Conservation (phyloP, 371 early-diverging fungal species). For the Entomophthora muscae region DNA sequence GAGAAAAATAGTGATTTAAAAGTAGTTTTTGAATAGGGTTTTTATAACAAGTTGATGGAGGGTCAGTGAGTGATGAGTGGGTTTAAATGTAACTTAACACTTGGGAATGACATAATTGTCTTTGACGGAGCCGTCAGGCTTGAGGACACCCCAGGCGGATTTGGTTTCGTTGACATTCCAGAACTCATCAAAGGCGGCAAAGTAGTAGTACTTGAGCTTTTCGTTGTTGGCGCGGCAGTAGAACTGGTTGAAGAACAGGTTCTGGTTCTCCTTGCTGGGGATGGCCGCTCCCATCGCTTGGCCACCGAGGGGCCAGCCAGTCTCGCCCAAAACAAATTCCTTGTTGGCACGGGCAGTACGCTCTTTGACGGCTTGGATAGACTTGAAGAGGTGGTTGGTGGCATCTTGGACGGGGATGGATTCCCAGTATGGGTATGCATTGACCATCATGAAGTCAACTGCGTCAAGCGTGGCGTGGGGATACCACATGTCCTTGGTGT, state of each 20-base stretch:
- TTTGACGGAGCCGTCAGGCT: neutral
- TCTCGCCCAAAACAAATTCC: constrained; percentile 9
- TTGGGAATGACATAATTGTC: constrained; percentile 2
- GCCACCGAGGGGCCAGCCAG: constrained; percentile 9
- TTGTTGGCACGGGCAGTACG: neutral
- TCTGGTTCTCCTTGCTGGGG: constrained; percentile 7
- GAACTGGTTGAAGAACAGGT: constrained; percentile 6
- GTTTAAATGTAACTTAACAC: neutral
- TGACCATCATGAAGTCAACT: constrained; percentile 9
- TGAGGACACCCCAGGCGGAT: constrained; percentile 7
- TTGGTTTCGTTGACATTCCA: constrained; percentile 7
- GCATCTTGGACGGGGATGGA: constrained; percentile 1
- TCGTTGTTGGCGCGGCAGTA: constrained; percentile 5
- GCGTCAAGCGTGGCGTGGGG: constrained; percentile 5
- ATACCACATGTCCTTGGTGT: constrained; percentile 8
- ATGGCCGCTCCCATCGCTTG: neutral
- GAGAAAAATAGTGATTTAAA: too few relatives aligned
- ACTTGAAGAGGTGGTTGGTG: neutral
- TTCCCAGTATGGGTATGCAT: constrained; percentile 10
- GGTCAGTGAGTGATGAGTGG: too few relatives aligned
- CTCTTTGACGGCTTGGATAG: constrained; percentile 3
- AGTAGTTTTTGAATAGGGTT: too few relatives aligned
- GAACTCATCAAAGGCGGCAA: constrained; percentile 6
- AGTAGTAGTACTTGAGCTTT: constrained; percentile 5
- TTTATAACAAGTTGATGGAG: too few relatives aligned